Conservation (phyloP, 805 yeast genomes). For the Yarrowia bubula region DNA sequence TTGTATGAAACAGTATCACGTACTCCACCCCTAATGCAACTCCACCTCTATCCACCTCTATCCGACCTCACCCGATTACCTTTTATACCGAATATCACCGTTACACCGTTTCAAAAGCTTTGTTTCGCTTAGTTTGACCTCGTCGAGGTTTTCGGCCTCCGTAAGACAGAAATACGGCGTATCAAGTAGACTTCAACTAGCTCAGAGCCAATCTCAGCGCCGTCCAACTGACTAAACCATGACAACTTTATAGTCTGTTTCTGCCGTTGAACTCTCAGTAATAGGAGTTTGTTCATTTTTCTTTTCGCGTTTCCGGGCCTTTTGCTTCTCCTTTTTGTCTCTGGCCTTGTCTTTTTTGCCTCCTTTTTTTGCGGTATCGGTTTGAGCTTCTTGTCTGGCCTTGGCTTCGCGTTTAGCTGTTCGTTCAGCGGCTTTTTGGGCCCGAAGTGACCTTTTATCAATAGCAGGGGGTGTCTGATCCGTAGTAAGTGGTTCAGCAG, state of each 20-base stretch:
- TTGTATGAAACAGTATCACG: no score
- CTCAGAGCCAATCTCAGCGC: no score
- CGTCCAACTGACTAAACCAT: conserved; percentile 3
- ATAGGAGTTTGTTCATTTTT: conserved; percentile 1
- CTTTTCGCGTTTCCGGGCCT: conserved; percentile 33
- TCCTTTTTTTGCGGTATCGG: not conserved
- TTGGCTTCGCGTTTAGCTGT: not conserved
- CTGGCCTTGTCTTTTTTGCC: conserved; percentile 30
- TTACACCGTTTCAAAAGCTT: no score
- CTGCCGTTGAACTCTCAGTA: not conserved
- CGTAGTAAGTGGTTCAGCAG: no score
- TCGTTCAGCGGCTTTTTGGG: not conserved
- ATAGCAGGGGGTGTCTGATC: not conserved
- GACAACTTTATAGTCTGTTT: conserved; percentile 13
- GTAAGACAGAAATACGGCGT: no score
- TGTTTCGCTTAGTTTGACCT: no score
- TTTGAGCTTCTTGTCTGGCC: not conserved
- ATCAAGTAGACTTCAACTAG: no score
- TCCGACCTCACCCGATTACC: no score
- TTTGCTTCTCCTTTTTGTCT: conserved; percentile 34
- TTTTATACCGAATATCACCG: no score
- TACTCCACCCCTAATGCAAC: no score
- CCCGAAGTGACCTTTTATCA: not conserved
- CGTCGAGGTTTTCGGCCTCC: no score
- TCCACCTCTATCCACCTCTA: no score